A percentile compares a stretch with the other conserved stretches of the same genome.
Conservation (phyloP, 495 filamentous ascomycete species). For the Tuber microsphaerosporum region DNA sequence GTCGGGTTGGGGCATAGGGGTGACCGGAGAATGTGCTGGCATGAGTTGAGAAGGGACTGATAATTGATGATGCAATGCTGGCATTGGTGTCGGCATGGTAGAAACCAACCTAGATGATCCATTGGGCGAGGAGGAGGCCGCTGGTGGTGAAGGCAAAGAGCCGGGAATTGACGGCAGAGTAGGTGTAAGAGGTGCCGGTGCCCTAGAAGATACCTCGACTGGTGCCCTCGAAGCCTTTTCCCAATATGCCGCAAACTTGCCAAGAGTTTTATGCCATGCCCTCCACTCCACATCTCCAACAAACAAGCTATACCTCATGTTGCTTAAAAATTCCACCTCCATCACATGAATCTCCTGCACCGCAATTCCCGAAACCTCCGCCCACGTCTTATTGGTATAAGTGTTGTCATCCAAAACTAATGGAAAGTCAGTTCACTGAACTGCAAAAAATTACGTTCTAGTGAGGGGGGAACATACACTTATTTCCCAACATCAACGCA, state of each 20-base stretch:
- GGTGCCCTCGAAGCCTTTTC: slow-evolving; percentile 46
- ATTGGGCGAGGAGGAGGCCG: slow-evolving; percentile 17
- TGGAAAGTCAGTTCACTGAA: slow-evolving; percentile 7
- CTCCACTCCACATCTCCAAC: slow-evolving; percentile 70
- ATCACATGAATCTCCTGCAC: slow-evolving; percentile 96
- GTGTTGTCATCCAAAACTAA: slow-evolving; percentile 94
- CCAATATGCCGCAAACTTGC: slow-evolving; percentile 72
- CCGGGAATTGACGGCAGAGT: slow-evolving; percentile 30
- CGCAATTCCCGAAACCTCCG: slow-evolving; percentile 90
- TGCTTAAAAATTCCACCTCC: slow-evolving; percentile 99
- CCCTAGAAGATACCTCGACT: slow-evolving; percentile 31
- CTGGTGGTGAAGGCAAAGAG: slow-evolving; percentile 33
- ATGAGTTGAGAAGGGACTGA: slow-evolving; percentile 29
- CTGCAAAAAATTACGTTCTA: slow-evolving; percentile 14
- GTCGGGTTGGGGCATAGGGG: slow-evolving; percentile 37
- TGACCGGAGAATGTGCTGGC: slow-evolving; percentile 31
- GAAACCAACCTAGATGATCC: slow-evolving; percentile 17
- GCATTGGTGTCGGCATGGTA: slow-evolving; percentile 11
- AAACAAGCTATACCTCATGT: slow-evolving; percentile 90
- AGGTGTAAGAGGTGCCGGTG: slow-evolving; percentile 19
- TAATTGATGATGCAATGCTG: slow-evolving; percentile 20
- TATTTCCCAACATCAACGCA: slow-evolving; percentile 96
- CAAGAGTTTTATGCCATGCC: slow-evolving; percentile 72
- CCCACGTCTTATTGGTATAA: slow-evolving; percentile 99
- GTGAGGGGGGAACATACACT: slow-evolving; percentile 57